phyloP scores from a whole-genome alignment of 2,329 filamentous ascomycete genomes.

The Pseudogymnoascus verrucosus region DNA sequence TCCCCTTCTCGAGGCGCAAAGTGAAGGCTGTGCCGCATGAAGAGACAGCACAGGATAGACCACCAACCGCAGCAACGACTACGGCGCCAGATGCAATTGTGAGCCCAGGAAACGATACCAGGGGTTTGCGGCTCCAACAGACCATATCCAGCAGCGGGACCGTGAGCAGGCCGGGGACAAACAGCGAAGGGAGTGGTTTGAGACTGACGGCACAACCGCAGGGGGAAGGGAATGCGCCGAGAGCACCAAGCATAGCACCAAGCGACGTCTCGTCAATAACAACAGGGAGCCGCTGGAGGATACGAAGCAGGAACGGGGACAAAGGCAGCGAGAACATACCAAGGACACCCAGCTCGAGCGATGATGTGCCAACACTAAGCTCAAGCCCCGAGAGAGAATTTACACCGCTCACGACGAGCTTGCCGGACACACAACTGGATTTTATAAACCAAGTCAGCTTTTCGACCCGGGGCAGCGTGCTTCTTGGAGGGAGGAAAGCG shows the following conservation, averaged over 20 bases:
- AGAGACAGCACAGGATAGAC: constrained; percentile 48
- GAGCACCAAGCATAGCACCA: not conserved
- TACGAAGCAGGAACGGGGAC: not conserved
- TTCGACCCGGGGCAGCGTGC: constrained; percentile 56
- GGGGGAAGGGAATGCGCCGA: not conserved
- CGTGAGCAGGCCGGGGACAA: constrained; percentile 32
- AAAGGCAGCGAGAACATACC: not conserved
- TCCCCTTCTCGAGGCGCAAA: constrained; percentile 11
- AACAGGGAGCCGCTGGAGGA: constrained; percentile 8
- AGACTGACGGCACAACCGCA: not conserved
- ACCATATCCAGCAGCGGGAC: constrained; percentile 37
- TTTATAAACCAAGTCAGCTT: constrained; percentile 50
- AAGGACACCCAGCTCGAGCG: not conserved
- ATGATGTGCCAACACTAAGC: not conserved
- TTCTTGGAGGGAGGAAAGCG: constrained; percentile 44
- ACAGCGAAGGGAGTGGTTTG: constrained; percentile 13
- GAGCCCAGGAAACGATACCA: constrained; percentile 32
- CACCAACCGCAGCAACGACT: constrained; percentile 41
- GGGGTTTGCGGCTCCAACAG: constrained; percentile 47
- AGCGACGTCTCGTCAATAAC: not conserved
- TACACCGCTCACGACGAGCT: constrained; percentile 46
- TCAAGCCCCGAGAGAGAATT: constrained; percentile 27
- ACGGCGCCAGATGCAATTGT: constrained; percentile 24
- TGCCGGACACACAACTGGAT: constrained; percentile 48
- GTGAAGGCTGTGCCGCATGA: constrained; percentile 53